A percentile compares a stretch with the other conserved stretches of the same genome.
Evolutionary conservation across 2,329 filamentous ascomycete species (phyloP).

Genomic region (Cladosporium sp.): DNA sequence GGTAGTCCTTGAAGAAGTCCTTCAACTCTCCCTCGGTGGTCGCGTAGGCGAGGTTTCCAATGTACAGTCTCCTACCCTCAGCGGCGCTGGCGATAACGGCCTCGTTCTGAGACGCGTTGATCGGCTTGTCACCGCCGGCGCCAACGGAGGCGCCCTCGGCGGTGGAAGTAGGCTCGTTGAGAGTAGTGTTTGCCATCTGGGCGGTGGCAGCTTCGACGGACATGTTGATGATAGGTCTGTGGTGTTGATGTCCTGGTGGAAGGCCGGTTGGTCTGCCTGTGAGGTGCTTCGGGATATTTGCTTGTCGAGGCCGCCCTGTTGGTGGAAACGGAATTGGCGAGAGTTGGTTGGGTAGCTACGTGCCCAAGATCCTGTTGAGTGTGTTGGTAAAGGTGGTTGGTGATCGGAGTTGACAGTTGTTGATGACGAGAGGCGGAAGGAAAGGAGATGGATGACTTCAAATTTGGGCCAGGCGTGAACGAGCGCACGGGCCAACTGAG

Average conservation of each 20-base stretch:
- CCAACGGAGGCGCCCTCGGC: slow-evolving; percentile 56
- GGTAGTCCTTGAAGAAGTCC: slow-evolving; percentile 99
- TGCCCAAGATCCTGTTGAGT: slow-evolving; percentile 37
- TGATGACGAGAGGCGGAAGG: slow-evolving; percentile 26
- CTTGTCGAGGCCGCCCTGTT: slow-evolving; percentile 24
- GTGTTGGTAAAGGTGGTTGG: slow-evolving; percentile 24
- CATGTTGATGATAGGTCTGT: slow-evolving; percentile 66
- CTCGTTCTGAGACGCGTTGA: slow-evolving; percentile 75
- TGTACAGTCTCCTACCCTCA: slow-evolving; percentile 98
- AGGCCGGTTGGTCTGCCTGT: slow-evolving; percentile 41
- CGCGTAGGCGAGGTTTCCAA: slow-evolving; percentile 99
- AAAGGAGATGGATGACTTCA: slow-evolving; percentile 20
- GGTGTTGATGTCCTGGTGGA: slow-evolving; percentile 38
- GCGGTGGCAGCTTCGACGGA: slow-evolving; percentile 83
- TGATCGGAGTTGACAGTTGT: slow-evolving; percentile 27
- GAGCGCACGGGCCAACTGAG: not conserved
- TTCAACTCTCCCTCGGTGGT: slow-evolving; percentile 99
- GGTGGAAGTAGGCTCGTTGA: slow-evolving; percentile 58
- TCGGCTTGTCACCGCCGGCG: slow-evolving; percentile 60
- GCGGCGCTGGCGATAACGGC: slow-evolving; percentile 95
- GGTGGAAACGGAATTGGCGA: slow-evolving; percentile 52
- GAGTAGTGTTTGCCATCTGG: slow-evolving; percentile 65
- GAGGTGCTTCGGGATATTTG: slow-evolving; percentile 18
- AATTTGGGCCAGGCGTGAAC: slow-evolving; percentile 17
- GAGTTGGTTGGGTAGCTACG: slow-evolving; percentile 55